Conservation (phyloP, 768 basidiomycete genomes). For the Suillus ampliporus region DNA sequence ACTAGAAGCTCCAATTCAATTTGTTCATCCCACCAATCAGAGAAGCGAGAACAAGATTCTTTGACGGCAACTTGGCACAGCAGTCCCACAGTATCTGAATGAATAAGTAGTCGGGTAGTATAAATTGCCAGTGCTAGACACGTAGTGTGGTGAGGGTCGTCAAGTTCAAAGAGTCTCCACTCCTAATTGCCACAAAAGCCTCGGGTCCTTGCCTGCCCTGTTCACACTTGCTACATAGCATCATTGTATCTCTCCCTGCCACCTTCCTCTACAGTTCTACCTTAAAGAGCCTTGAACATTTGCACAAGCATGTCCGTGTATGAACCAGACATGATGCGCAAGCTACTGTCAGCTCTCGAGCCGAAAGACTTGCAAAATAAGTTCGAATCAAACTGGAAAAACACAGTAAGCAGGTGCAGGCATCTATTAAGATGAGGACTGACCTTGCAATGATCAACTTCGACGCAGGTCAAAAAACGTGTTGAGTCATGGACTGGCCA, state of each 20-base stretch:
- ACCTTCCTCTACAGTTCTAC: too few relatives aligned
- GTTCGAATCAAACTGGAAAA: neutral
- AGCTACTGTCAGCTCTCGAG: neutral
- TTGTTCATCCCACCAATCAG: neutral
- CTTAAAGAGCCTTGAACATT: too few relatives aligned
- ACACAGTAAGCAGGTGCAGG: neutral
- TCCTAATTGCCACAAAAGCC: slow-evolving; percentile 2
- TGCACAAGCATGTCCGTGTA: neutral
- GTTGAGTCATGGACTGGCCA: slow-evolving; percentile 4
- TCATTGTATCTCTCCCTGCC: neutral
- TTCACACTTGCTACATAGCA: neutral
- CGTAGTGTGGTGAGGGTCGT: neutral
- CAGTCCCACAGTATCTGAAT: neutral
- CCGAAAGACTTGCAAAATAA: neutral
- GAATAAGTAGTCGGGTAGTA: neutral
- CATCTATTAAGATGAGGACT: neutral
- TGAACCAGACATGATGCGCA: neutral
- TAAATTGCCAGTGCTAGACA: neutral
- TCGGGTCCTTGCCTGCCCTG: neutral
- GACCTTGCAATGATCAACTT: neutral
- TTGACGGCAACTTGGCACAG: neutral
- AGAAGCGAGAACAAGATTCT: neutral
- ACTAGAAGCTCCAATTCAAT: neutral
- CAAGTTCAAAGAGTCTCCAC: neutral
- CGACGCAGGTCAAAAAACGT: slow-evolving; percentile 8